Percentiles rank a stretch among this genome's conserved stretches.
phyloP scores from a whole-genome alignment of 2,329 filamentous ascomycete species.

The Arthroderma sp. region DNA sequence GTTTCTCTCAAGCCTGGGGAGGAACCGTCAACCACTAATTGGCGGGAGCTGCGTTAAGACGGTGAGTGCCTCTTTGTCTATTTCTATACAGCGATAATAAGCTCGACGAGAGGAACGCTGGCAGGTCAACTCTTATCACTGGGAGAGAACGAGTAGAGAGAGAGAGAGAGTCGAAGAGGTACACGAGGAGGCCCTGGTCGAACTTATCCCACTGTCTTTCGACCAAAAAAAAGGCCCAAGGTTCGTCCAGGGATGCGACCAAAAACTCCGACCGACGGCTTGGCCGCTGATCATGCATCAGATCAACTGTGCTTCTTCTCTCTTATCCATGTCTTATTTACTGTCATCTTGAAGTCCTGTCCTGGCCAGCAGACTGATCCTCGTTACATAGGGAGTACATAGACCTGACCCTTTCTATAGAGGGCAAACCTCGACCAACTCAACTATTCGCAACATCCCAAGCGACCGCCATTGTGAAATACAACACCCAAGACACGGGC shows the following conservation, averaged over 20 bases:
- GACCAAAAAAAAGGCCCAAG: neutral
- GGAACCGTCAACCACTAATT: neutral
- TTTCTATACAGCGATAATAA: no score
- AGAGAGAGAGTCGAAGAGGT: neutral
- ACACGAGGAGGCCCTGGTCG: neutral
- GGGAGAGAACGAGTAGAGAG: neutral
- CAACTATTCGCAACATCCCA: neutral
- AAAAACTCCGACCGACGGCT: neutral
- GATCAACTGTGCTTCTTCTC: neutral
- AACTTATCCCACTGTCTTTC: neutral
- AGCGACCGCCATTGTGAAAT: neutral
- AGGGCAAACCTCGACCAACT: no score
- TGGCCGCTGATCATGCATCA: slow-evolving; percentile 1
- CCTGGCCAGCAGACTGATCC: no score
- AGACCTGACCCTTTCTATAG: neutral
- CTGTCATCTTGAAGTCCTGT: neutral
- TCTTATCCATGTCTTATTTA: neutral
- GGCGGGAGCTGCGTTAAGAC: neutral
- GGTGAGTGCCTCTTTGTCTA: neutral
- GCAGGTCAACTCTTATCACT: no score
- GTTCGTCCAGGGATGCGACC: slow-evolving; percentile 3
- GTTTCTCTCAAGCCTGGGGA: neutral
- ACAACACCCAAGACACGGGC: no score
- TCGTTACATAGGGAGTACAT: neutral
- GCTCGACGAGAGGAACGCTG: no score